These are phyloP conservation scores for Aureobasidium musti DNA, from an alignment of 2,329 filamentous ascomycete genomes.

Conservation along the genomic window DNA sequence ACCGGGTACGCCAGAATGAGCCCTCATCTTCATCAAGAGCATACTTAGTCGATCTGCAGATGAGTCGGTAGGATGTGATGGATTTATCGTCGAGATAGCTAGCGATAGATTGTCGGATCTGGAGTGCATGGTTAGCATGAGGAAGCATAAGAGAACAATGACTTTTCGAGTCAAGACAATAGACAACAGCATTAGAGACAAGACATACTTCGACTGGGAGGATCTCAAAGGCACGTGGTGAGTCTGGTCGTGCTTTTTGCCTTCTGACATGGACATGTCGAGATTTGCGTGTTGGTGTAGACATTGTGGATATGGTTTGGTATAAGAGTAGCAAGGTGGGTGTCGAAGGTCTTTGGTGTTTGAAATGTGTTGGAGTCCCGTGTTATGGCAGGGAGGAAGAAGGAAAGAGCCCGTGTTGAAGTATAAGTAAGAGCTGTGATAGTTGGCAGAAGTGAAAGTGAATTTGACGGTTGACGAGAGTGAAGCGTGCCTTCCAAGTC, in stretches of 20 bases:
- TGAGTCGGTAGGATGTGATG: conserved; percentile 45
- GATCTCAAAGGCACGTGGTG: conserved; percentile 32
- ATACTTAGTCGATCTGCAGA: conserved; percentile 45
- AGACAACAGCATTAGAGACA: background rate
- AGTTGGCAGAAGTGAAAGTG: background rate
- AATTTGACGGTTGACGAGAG: background rate
- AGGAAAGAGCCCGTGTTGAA: background rate
- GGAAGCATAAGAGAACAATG: background rate
- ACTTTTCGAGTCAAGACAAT: too few species aligned
- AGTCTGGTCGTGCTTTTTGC: background rate
- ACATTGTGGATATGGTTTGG: conserved; percentile 4
- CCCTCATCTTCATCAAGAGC: conserved; percentile 46
- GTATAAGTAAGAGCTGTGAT: background rate
- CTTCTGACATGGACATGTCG: background rate
- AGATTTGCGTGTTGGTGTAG: background rate
- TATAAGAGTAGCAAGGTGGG: background rate
- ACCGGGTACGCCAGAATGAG: conserved; percentile 53
- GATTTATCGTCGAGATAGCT: conserved; percentile 47
- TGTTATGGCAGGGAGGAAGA: background rate
- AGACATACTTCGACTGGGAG: conserved; percentile 37
- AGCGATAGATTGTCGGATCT: conserved; percentile 49
- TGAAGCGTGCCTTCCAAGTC: background rate
- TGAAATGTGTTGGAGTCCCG: background rate
- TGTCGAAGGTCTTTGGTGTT: background rate
- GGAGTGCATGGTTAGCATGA: conserved; percentile 12